Percentiles rank a stretch among this genome's conserved stretches.
Conservation (phyloP, 2,329 filamentous ascomycete genomes). For the Trichoderma guizhouense region DNA sequence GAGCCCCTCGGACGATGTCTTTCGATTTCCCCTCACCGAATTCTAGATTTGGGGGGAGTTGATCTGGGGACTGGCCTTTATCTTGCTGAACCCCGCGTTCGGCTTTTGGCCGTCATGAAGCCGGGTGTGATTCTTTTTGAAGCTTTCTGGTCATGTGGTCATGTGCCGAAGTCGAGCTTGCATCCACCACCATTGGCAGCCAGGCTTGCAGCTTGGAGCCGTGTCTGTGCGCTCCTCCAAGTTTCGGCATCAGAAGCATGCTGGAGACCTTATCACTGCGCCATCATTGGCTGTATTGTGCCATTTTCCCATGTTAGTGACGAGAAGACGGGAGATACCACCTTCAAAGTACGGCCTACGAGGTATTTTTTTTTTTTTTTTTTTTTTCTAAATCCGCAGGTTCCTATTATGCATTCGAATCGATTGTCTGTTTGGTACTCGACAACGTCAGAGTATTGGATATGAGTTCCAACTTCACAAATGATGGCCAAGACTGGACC, state of each 20-base stretch:
- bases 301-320: background rate
- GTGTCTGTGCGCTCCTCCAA: background rate
- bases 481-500: background rate
- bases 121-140: background rate
- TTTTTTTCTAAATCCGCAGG: background rate
- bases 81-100: background rate
- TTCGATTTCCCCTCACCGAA: background rate
- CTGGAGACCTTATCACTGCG: background rate
- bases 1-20: background rate
- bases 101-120: background rate
- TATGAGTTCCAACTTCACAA: background rate
- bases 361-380: background rate
- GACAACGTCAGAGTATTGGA: background rate
- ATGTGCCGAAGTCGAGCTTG: background rate
- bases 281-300: background rate
- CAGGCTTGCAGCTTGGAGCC: background rate
- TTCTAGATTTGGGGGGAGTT: background rate
- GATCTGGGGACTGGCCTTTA: background rate
- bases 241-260: background rate
- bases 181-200: background rate
- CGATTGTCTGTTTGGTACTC: background rate
- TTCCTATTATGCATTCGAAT: background rate
- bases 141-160: background rate
- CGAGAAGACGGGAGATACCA: background rate
- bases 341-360: background rate